Evolutionary conservation across 495 filamentous ascomycete genomes (phyloP), one percentile per base, ranked within the genome.

Genomic region (Cercophora sp.): DNA sequence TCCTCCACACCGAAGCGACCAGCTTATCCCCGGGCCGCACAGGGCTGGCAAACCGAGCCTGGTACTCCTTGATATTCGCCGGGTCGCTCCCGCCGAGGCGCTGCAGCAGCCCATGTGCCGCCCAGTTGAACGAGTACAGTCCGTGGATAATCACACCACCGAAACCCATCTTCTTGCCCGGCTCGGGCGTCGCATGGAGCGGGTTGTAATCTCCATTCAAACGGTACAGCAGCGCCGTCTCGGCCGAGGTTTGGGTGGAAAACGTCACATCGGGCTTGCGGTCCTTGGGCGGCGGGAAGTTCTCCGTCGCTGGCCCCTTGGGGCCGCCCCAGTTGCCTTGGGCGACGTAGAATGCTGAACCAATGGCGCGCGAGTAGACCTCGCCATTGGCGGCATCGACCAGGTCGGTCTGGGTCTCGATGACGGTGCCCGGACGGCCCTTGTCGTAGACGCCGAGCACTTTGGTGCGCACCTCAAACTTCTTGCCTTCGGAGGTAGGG

Each of bases 181-280:
- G 88, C 67, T 86, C 86, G 10, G 89, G 90, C 23, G 84, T 85
- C 6, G 88, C 87, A 63, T 95, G 89, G 39, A 95, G 83, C 20
- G 89, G 90, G 73, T 94, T 94, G 67, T 94, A 95, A 68, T 94
- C 90, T 59, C 89, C 90, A 56, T 96, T 93, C 27, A 95, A 78
- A 61, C 86, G 79, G 66, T 90, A 91, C 24, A 94, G 73, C 44
- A 87, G 79, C 11, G 90, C 83, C 1, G 86, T 83, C 67, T 91
- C 82, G 32, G 68, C 52, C 13, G 73, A 86, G 1, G 81, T 90
- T 65, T 87, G 85, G 40, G 82, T 69, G 55, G 78, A 78, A 57
- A 85, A 80, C n/a, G 81, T 76, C 36, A 78, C 85, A 67, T 93
- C 87, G n/a, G 91, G 86, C 50, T 76, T 75, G 70, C 80, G 84